Evolutionary conservation across 1,284 basidiomycete genomes (phyloP).

Genomic region (Vanrija humicola): DNA sequence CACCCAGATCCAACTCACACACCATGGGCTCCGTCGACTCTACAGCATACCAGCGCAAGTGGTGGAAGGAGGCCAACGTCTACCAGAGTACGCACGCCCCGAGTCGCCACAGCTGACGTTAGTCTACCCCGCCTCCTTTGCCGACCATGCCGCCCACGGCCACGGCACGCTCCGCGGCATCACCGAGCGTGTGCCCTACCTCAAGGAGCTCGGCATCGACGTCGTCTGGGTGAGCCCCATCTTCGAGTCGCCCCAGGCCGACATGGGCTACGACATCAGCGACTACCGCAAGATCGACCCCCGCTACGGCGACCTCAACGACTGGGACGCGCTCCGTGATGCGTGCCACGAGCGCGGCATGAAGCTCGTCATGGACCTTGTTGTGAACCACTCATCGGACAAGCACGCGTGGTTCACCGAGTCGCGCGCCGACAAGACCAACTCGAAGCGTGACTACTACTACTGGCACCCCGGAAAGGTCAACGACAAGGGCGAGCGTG

Average conservation of each 20-base stretch:
- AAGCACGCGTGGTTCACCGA: constrained; percentile 32
- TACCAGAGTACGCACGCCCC: constrained; percentile 5
- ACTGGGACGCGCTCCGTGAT: constrained; percentile 48
- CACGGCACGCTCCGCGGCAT: constrained; percentile 52
- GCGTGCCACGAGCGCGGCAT: constrained; percentile 45
- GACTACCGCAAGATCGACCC: constrained; percentile 50
- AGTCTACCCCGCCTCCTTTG: constrained; percentile 25
- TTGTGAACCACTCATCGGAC: constrained; percentile 52
- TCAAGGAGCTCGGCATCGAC: constrained; percentile 51
- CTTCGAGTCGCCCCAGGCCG: constrained; percentile 37
- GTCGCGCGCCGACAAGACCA: constrained; percentile 41
- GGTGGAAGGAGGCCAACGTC: constrained; percentile 13
- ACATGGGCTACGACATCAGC: constrained; percentile 32
- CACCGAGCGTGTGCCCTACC: constrained; percentile 48
- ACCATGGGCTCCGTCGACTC: not conserved
- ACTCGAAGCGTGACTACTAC: constrained; percentile 52
- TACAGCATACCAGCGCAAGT: not conserved
- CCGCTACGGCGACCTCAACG: constrained; percentile 49
- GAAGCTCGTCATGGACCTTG: constrained; percentile 51
- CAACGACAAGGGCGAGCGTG: constrained; percentile 35
- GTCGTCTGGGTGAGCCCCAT: constrained; percentile 49
- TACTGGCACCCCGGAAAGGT: constrained; percentile 48
- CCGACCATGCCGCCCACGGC: constrained; percentile 35
- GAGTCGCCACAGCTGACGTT: not conserved
- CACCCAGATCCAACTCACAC: too few relatives aligned